Base-by-base conservation (phyloP, 2,329 filamentous ascomycete species). In the Geosmithia flava region DNA sequence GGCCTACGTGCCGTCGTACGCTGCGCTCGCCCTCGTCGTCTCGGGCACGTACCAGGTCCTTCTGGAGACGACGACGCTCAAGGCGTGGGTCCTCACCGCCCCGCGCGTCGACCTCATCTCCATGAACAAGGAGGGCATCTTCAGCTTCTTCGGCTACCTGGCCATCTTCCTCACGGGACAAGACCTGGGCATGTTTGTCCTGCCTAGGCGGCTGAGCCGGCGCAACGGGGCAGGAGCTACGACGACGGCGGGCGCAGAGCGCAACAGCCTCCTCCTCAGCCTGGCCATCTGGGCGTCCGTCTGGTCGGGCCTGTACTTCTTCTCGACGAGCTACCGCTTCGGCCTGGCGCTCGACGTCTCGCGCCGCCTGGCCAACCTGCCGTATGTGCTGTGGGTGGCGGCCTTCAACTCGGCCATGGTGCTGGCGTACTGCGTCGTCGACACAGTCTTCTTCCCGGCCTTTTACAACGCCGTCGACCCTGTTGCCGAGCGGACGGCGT, bases 101-200 rank as follows among this genome's bases (percentile, higher is more conserved):
- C 87, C 87, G 6, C 81, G 93, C 4, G 80, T 75, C 0, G 79
- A 89, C 57, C 69, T 95, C 15, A 63, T 98, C 6, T 91, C 87
- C 2, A 86, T 89, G 72, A 98, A 98, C 61, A 78, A 91, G 23
- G 93, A 98, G 64, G 93, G 93, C 0, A 75, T 98, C n/a, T 95
- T 91, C 64, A 95, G 89, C 48, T 95, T 97, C 63, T 67, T 87
- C 46, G 93, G 93, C 4, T 98, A 98, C 61, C 76, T 98, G 44
- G 85, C 91, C 44, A 96, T 98, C 50, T 98, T 96, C 64, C 78
- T 98, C 40, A 81, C 87, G 1, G 93, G 93, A 3, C 88, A 94
- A 60, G 85, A 86, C 41, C 78, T 83, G 17, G 93, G 93, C 46
- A 81, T 90, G 65, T 78, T 83, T 52, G 77, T 93, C 50, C 77